Conservation (phyloP, 805 yeast genomes). For the Metschnikowia vanudenii region DNA sequence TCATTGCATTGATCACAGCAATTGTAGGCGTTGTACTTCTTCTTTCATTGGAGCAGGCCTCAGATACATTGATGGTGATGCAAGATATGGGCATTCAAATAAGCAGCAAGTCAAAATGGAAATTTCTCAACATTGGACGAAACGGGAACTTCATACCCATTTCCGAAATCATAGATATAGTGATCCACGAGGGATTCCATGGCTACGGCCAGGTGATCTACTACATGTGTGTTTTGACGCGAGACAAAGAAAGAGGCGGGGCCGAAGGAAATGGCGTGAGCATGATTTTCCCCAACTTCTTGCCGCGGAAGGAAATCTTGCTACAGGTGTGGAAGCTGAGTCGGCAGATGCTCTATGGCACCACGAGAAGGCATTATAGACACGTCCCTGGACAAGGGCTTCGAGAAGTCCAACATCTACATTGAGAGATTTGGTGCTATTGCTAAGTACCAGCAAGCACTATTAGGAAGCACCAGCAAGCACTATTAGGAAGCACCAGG, state of each 20-base stretch:
- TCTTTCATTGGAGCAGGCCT: slow-evolving; percentile 32
- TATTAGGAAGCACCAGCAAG: no score
- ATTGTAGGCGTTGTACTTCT: slow-evolving; percentile 15
- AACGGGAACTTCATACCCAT: slow-evolving; percentile 51
- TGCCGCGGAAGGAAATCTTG: slow-evolving; percentile 42
- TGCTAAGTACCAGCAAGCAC: no score
- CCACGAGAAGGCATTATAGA: slow-evolving; percentile 17
- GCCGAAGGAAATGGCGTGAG: slow-evolving; percentile 24
- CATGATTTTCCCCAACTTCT: slow-evolving; percentile 42
- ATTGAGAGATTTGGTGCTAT: slow-evolving; percentile 1
- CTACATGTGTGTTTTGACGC: slow-evolving; percentile 59
- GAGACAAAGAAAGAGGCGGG: slow-evolving; percentile 21
- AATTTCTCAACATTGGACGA: slow-evolving; percentile 15
- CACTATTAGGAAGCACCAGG: no score
- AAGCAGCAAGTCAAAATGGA: slow-evolving; percentile 22
- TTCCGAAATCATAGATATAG: slow-evolving; percentile 57
- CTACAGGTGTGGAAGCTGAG: slow-evolving; percentile 40
- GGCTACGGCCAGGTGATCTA: slow-evolving; percentile 63
- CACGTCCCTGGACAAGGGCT: slow-evolving; percentile 23
- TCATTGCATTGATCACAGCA: not conserved
- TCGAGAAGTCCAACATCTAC: slow-evolving; percentile 19
- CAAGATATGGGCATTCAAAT: slow-evolving; percentile 50
- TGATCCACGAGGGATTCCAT: slow-evolving; percentile 73
- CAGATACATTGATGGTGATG: slow-evolving; percentile 44
- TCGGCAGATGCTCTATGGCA: slow-evolving; percentile 34